These are phyloP conservation scores for Phoenix dactylifera DNA, from an alignment of 176 grass and related monocot genomes.

Conservation along the genomic window DNA sequence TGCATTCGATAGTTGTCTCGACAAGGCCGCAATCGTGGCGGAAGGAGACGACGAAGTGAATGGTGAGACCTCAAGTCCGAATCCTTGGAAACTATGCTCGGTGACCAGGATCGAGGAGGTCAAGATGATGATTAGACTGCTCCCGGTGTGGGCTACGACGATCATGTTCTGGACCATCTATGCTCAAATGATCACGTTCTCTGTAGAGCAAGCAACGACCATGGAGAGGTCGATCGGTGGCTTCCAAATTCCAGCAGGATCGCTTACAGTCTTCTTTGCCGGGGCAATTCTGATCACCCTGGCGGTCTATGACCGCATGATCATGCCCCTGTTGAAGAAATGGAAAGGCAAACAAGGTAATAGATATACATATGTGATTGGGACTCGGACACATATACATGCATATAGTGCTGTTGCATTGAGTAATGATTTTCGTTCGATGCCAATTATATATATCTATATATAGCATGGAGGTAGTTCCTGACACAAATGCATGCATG, in stretches of 20 bases:
- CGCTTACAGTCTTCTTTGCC: constrained; percentile 71
- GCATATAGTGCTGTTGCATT: too few species aligned
- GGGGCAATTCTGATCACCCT: constrained; percentile 56
- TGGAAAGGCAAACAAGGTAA: constrained; percentile 31
- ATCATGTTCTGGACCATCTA: constrained; percentile 91
- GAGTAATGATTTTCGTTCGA: too few species aligned
- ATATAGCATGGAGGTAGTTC: too few species aligned
- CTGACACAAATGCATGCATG: too few species aligned
- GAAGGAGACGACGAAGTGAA: constrained; percentile 35
- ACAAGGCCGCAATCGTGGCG: constrained; percentile 53
- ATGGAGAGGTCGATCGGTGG: constrained; percentile 54
- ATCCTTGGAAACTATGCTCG: constrained; percentile 66
- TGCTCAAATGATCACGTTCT: constrained; percentile 87
- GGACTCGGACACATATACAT: too few species aligned
- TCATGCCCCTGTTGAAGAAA: constrained; percentile 56
- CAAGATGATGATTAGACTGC: constrained; percentile 69
- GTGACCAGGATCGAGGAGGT: constrained; percentile 76
- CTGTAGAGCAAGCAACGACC: constrained; percentile 79
- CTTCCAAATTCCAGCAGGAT: constrained; percentile 66
- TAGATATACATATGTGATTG: too few species aligned
- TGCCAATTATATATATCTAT: too few species aligned
- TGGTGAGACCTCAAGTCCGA: constrained; percentile 20
- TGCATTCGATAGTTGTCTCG: constrained; percentile 30
- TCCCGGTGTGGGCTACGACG: constrained; percentile 82
- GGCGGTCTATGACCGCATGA: constrained; percentile 53